Percentiles rank a stretch among this genome's conserved stretches.
These are phyloP conservation scores for Bodo saltans DNA, from an alignment of 78 protist species.

Conservation along the genomic window DNA sequence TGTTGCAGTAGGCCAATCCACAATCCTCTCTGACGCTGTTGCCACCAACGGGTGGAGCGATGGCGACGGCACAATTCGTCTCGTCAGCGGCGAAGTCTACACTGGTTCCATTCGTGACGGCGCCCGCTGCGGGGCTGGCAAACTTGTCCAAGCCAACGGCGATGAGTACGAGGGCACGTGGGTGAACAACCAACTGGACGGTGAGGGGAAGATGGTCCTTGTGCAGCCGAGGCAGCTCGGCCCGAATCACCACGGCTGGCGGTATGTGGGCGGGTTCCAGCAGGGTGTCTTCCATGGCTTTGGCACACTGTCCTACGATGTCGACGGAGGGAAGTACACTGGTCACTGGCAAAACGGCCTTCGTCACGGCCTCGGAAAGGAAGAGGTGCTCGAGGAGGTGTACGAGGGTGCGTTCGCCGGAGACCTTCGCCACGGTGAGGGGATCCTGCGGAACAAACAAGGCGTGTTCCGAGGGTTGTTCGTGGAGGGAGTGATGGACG, in stretches of 20 bases:
- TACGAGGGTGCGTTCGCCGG: conserved; percentile 34
- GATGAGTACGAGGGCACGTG: conserved; percentile 37
- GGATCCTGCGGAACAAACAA: not conserved
- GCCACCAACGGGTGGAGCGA: conserved; percentile 2
- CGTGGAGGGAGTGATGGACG: not conserved
- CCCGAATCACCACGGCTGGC: not conserved
- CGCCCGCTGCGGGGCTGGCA: conserved; percentile 24
- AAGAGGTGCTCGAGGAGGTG: not conserved
- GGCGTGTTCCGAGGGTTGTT: not conserved
- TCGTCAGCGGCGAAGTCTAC: conserved; percentile 40
- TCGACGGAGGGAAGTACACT: conserved; percentile 19
- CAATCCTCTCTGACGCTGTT: not conserved
- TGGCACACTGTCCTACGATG: not conserved
- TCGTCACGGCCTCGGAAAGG: conserved; percentile 19
- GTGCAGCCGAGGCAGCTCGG: not conserved
- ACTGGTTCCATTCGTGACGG: not conserved
- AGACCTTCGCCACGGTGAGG: conserved; percentile 3
- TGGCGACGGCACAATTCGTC: conserved; percentile 8
- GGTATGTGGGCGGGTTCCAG: conserved; percentile 5
- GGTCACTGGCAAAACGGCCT: conserved; percentile 1
- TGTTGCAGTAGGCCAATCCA: not conserved
- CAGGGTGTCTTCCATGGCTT: not conserved
- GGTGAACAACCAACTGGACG: conserved; percentile 5
- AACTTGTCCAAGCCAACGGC: conserved; percentile 2
- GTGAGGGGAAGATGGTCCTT: conserved; percentile 22